Evolutionary conservation across 2,329 filamentous ascomycete species (phyloP).

Genomic region (Cordyceps pruinosa): DNA sequence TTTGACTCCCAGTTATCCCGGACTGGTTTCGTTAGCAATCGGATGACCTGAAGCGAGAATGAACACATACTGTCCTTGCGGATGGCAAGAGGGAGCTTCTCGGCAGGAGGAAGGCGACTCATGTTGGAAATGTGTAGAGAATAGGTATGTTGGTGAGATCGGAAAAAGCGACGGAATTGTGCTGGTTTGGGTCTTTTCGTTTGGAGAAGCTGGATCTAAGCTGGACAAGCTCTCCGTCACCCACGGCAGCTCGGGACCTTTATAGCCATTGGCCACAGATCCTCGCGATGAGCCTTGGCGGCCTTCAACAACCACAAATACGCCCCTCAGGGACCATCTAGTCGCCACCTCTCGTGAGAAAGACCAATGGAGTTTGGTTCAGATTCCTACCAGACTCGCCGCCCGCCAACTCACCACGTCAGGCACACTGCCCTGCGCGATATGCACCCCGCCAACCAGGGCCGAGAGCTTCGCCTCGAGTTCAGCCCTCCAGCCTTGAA

Average conservation of each 20-base stretch:
- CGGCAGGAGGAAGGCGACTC: conserved; percentile 35
- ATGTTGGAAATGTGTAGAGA: neutral
- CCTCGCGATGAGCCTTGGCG: neutral
- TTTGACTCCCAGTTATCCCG: conserved; percentile 46
- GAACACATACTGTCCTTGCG: conserved; percentile 42
- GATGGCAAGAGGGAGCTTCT: conserved; percentile 43
- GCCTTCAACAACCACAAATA: neutral
- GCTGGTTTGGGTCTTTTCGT: neutral
- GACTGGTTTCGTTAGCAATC: conserved; percentile 27
- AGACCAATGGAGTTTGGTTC: neutral
- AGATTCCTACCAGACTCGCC: no score
- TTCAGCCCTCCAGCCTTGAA: conserved; percentile 1
- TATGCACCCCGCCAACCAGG: neutral
- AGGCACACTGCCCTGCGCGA: neutral
- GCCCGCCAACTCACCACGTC: neutral
- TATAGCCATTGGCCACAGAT: neutral
- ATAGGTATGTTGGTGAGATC: no score
- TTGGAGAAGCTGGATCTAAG: neutral
- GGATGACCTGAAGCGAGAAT: no score
- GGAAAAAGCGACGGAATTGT: neutral
- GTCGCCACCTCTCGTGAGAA: neutral
- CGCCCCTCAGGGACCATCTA: neutral
- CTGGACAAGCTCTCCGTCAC: no score
- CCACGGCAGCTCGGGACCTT: neutral
- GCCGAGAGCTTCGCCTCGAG: neutral